Conservation (phyloP, 371 early-diverging fungal genomes). For the Haplosporangium sp. region DNA sequence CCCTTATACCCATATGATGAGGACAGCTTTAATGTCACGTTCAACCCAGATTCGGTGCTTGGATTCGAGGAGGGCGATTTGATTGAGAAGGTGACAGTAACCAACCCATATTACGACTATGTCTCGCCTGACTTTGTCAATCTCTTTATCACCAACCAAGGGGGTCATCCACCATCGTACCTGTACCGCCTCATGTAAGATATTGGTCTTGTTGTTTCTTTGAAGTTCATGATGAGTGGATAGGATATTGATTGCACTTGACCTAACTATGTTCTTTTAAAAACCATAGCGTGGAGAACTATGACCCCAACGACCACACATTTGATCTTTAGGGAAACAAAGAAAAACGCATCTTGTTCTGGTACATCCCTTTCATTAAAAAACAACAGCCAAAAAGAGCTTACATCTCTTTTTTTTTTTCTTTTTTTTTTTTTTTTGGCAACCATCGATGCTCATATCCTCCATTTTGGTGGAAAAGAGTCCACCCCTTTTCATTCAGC, state of each 20-base stretch:
- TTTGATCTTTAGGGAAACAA: slow-evolving; percentile 23
- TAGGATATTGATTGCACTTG: neutral
- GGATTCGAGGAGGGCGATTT: slow-evolving; percentile 84
- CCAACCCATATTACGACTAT: slow-evolving; percentile 91
- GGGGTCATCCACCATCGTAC: slow-evolving; percentile 82
- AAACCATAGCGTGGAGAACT: slow-evolving; percentile 36
- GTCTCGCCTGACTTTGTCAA: slow-evolving; percentile 89
- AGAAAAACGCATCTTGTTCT: too few relatives aligned
- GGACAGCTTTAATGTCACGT: slow-evolving; percentile 81
- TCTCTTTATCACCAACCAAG: slow-evolving; percentile 92
- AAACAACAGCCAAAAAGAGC: too few relatives aligned
- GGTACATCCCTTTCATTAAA: too few relatives aligned
- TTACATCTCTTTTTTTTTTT: neutral
- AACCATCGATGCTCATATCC: too few relatives aligned
- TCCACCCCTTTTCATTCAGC: neutral
- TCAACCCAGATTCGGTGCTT: slow-evolving; percentile 85
- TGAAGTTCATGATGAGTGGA: too few relatives aligned
- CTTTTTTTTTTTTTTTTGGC: slow-evolving; percentile 8
- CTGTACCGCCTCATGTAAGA: slow-evolving; percentile 78
- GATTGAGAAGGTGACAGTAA: slow-evolving; percentile 81
- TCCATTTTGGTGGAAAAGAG: too few relatives aligned
- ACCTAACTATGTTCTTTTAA: neutral
- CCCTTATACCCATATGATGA: slow-evolving; percentile 91
- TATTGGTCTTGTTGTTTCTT: too few relatives aligned
- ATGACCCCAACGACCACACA: slow-evolving; percentile 41